Evolutionary conservation across 192 early-diverging fungal genomes (phyloP).

Genomic region (Powellomyces hirtus): DNA sequence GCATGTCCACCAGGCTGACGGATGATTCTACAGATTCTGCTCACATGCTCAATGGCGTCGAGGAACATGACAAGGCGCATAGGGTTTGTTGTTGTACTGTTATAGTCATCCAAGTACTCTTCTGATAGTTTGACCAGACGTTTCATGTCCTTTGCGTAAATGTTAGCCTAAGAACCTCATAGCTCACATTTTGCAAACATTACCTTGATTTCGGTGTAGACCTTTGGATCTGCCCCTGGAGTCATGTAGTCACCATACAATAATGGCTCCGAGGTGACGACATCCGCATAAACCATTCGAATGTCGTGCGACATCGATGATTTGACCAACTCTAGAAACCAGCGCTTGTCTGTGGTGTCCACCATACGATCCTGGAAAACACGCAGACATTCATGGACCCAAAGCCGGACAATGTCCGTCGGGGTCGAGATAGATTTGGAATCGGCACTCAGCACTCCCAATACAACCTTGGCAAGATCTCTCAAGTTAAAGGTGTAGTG

Average conservation of each 20-base stretch:
- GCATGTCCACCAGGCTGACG: conserved; percentile 58
- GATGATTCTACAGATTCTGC: conserved; percentile 57
- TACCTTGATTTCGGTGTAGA: conserved; percentile 56
- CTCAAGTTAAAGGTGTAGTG: conserved; percentile 67
- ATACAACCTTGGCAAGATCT: conserved; percentile 59
- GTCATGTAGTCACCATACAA: conserved; percentile 61
- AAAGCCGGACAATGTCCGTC: conserved; percentile 56
- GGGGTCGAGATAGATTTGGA: conserved; percentile 45
- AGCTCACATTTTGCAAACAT: neutral
- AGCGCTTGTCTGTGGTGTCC: conserved; percentile 56
- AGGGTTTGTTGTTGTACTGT: conserved; percentile 55
- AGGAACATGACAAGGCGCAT: conserved; percentile 67
- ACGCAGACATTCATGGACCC: conserved; percentile 58
- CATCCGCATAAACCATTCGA: conserved; percentile 44
- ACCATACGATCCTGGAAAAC: conserved; percentile 63
- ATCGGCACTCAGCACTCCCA: conserved; percentile 54
- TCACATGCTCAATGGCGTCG: conserved; percentile 63
- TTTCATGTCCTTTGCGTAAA: conserved; percentile 36
- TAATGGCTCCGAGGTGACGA: conserved; percentile 54
- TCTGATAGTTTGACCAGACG: conserved; percentile 56
- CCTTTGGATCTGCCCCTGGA: conserved; percentile 52
- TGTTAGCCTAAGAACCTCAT: neutral
- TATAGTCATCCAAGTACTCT: conserved; percentile 63
- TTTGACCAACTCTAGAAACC: conserved; percentile 53
- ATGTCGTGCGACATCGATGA: conserved; percentile 44